Percentiles rank a stretch among this genome's conserved stretches.
Conservation (phyloP, 495 filamentous ascomycete genomes). For the Aspergillus wentii region DNA sequence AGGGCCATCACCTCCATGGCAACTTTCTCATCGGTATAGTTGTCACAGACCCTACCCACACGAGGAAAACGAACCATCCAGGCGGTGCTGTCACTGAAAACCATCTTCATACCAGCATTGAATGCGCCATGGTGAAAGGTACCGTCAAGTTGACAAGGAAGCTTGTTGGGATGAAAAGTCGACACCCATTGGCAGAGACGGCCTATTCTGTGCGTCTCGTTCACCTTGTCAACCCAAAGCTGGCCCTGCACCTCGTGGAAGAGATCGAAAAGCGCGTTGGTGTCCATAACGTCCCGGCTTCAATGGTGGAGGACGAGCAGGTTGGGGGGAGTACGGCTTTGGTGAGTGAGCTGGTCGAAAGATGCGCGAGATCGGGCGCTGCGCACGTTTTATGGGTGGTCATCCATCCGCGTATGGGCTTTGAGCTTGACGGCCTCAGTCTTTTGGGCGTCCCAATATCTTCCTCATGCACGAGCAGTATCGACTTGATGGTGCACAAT, state of each 20-base stretch:
- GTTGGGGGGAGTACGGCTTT: no score
- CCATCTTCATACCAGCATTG: slow-evolving; percentile 28
- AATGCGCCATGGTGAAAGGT: slow-evolving; percentile 31
- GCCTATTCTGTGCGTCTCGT: slow-evolving; percentile 21
- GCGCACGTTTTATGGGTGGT: no score
- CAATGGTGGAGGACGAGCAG: no score
- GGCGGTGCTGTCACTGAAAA: slow-evolving; percentile 25
- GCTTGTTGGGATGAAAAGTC: slow-evolving; percentile 28
- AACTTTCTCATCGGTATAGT: slow-evolving; percentile 36
- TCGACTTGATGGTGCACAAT: no score
- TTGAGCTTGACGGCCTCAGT: no score
- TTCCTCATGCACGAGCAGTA: no score
- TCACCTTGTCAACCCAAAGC: slow-evolving; percentile 32
- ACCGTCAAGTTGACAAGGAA: slow-evolving; percentile 27
- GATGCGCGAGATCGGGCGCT: no score
- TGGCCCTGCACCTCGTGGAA: slow-evolving; percentile 16
- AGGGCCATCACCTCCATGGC: slow-evolving; percentile 36
- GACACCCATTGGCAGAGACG: slow-evolving; percentile 32
- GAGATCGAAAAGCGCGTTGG: slow-evolving; percentile 19
- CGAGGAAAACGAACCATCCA: slow-evolving; percentile 39
- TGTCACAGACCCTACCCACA: slow-evolving; percentile 23
- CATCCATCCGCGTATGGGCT: no score
- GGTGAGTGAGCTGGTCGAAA: no score
- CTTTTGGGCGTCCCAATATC: no score
- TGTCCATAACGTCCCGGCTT: no score